A percentile compares a stretch with the other conserved stretches of the same genome.
These are phyloP conservation scores for Microsporum audouinii DNA, from an alignment of 2,329 filamentous ascomycete species.

Conservation along the genomic window DNA sequence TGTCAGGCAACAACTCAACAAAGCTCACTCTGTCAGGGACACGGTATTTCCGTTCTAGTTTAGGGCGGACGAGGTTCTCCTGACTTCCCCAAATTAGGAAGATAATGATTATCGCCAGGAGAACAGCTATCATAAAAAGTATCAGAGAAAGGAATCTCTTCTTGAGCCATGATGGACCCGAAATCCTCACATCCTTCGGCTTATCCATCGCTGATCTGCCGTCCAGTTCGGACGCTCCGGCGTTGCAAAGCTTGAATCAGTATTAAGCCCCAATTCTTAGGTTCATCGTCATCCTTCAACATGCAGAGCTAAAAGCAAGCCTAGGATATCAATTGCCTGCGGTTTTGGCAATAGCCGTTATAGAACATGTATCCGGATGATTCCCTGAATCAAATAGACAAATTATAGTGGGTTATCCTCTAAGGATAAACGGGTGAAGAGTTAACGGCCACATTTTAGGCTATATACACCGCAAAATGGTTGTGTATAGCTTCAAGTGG, in stretches of 20 bases:
- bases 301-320: background rate
- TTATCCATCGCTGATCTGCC: background rate
- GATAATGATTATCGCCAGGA: background rate
- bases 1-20: background rate
- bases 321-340: no score
- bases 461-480: background rate
- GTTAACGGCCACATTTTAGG: background rate
- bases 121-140: background rate
- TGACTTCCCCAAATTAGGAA: background rate
- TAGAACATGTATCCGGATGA: background rate
- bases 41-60: background rate
- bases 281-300: background rate
- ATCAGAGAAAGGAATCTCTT: background rate
- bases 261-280: background rate
- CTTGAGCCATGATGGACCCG: background rate
- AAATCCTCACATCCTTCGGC: background rate
- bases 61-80: background rate
- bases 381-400: background rate
- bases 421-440: background rate
- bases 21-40: conserved; percentile 7
- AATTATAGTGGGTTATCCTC: background rate
- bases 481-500: background rate
- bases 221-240: background rate
- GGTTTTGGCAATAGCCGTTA: background rate
- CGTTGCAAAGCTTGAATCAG: background rate